phyloP scores from a whole-genome alignment of 163 green algal species.

The Scenedesmus sp. region DNA sequence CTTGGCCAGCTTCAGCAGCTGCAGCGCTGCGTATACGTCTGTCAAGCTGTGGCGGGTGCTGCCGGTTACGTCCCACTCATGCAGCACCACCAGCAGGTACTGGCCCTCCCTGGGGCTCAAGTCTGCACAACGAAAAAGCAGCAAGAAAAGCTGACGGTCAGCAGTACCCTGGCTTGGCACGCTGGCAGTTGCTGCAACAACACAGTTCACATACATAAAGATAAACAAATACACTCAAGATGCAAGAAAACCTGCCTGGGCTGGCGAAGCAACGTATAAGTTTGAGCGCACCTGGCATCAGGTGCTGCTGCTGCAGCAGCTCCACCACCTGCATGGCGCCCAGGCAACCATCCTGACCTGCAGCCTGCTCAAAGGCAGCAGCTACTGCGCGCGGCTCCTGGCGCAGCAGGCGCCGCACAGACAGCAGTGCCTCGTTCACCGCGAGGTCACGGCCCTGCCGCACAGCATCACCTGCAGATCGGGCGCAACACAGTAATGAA shows the following conservation, averaged over 20 bases:
- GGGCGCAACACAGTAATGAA: neutral
- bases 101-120: slow-evolving; percentile 61
- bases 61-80: slow-evolving; percentile 67
- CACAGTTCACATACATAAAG: neutral
- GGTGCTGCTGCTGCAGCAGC: slow-evolving; percentile 46
- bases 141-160: neutral
- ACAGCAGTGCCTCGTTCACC: slow-evolving; percentile 64
- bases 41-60: slow-evolving; percentile 49
- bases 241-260: neutral
- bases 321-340: slow-evolving; percentile 59
- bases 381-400: slow-evolving; percentile 21
- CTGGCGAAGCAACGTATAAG: neutral
- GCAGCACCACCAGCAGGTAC: slow-evolving; percentile 65
- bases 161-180: neutral
- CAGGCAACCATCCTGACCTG: slow-evolving; percentile 58
- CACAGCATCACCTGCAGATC: slow-evolving; percentile 56
- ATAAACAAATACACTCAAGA: neutral
- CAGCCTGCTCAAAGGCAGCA: slow-evolving; percentile 59
- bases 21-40: slow-evolving; percentile 57
- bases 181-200: neutral
- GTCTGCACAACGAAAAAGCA: slow-evolving; percentile 51
- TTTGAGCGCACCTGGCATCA: slow-evolving; percentile 57
- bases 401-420: slow-evolving; percentile 54
- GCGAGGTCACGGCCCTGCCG: slow-evolving; percentile 60
- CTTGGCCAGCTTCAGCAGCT: slow-evolving; percentile 10